Percentiles rank a stretch among this genome's conserved stretches.
Evolutionary conservation across 1,139 yeast genomes (phyloP).

Genomic region (Scheffersomyces titani): DNA sequence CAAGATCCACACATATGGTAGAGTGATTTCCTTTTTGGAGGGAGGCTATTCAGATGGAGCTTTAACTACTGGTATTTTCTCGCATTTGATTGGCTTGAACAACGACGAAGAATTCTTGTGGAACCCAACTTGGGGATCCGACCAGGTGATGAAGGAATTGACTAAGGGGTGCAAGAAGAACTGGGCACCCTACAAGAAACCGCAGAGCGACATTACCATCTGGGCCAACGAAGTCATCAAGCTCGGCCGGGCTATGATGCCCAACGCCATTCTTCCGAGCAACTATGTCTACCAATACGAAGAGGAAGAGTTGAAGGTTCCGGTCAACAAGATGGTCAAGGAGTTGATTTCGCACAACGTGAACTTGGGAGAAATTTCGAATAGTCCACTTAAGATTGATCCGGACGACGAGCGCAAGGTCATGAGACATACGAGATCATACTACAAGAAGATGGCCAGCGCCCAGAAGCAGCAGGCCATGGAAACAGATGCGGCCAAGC

Average conservation of each 20-base stretch:
- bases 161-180: constrained; percentile 68
- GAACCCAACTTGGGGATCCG: constrained; percentile 66
- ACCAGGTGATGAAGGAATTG: constrained; percentile 64
- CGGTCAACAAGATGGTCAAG: constrained; percentile 33
- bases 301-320: constrained; percentile 12
- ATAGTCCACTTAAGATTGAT: constrained; percentile 25
- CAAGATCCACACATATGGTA: constrained; percentile 59
- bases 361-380: constrained; percentile 10
- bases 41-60: constrained; percentile 92
- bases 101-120: constrained; percentile 53
- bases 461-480: constrained; percentile 2
- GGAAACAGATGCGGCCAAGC: neutral
- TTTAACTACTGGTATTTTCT: constrained; percentile 73
- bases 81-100: constrained; percentile 68
- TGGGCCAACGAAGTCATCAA: constrained; percentile 74
- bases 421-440: constrained; percentile 43
- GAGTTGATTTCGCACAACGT: constrained; percentile 23
- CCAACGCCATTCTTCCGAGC: constrained; percentile 49
- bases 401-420: constrained; percentile 32
- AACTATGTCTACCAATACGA: constrained; percentile 38
- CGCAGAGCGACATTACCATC: constrained; percentile 45
- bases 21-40: constrained; percentile 70
- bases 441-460: constrained; percentile 27
- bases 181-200: constrained; percentile 61
- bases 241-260: constrained; percentile 71